Percentiles rank a stretch among this genome's conserved stretches.
Conservation (phyloP, 2,329 filamentous ascomycete genomes). For the Erysiphe pulchra region DNA sequence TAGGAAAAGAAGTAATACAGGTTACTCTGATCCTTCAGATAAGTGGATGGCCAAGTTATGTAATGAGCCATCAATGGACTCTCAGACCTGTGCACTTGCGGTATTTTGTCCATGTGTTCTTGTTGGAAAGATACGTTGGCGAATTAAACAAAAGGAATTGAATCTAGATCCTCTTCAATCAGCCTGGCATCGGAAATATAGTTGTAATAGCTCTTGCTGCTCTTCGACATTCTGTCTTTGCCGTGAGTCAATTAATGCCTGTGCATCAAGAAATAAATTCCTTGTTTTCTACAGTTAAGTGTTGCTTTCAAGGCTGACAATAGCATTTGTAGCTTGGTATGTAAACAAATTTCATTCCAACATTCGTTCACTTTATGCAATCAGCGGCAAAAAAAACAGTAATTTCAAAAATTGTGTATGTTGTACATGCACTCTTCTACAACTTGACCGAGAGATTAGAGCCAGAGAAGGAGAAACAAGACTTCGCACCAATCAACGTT, state of each 20-base stretch:
- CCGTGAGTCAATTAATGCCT: neutral
- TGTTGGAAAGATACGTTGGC: conserved; percentile 19
- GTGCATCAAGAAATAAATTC: neutral
- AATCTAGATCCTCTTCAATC: conserved; percentile 17
- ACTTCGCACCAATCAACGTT: conserved; percentile 3
- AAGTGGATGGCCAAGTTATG: conserved; percentile 17
- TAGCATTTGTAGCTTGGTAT: neutral
- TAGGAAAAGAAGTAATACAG: neutral
- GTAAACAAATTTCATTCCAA: neutral
- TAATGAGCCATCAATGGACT: conserved; percentile 10
- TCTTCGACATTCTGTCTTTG: conserved; percentile 7
- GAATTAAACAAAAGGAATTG: conserved; percentile 14
- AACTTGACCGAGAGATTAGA: conserved; percentile 20
- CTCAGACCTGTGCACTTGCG: conserved; percentile 15
- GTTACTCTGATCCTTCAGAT: neutral
- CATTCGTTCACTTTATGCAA: neutral
- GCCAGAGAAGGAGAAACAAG: conserved; percentile 14
- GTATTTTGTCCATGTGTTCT: conserved; percentile 19
- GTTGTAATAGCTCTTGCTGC: conserved; percentile 17
- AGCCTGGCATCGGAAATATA: conserved; percentile 12
- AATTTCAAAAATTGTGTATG: conserved; percentile 9
- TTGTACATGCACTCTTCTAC: conserved; percentile 17
- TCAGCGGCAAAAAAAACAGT: neutral
- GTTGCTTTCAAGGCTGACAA: neutral
- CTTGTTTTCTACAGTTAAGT: neutral